Conservation (phyloP, 2,329 filamentous ascomycete genomes). For the Penicillium sp. region DNA sequence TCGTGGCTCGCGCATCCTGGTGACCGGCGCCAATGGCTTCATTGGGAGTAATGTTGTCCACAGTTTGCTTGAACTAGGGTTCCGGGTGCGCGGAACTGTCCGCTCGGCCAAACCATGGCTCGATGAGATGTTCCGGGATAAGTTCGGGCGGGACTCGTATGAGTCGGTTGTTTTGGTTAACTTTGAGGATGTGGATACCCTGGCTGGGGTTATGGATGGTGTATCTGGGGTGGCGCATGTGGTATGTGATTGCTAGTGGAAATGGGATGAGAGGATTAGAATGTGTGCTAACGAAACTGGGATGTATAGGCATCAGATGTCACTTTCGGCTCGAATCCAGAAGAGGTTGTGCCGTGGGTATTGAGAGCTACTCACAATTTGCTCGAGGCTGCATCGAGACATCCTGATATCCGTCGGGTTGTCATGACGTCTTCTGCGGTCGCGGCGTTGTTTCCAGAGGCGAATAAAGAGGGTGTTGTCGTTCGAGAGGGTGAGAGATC, state of each 20-base stretch:
- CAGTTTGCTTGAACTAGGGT: slow-evolving; percentile 43
- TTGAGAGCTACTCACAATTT: slow-evolving; percentile 13
- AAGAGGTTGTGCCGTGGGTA: slow-evolving; percentile 10
- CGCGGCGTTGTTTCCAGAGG: slow-evolving; percentile 6
- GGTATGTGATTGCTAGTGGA: not conserved
- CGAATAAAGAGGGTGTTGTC: slow-evolving; percentile 2
- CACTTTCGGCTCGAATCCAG: slow-evolving; percentile 12
- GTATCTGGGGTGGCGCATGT: slow-evolving; percentile 10
- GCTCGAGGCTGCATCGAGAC: slow-evolving; percentile 13
- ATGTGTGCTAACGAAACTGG: not conserved
- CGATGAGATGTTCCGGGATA: slow-evolving; percentile 26
- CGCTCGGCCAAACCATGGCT: slow-evolving; percentile 38
- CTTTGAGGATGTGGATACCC: slow-evolving; percentile 2
- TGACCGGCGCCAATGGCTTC: slow-evolving; percentile 49
- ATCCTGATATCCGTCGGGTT: slow-evolving; percentile 14
- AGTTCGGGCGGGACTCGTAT: slow-evolving; percentile 26
- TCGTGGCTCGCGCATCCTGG: slow-evolving; percentile 34
- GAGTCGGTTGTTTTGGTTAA: slow-evolving; percentile 22
- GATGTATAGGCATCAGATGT: slow-evolving; percentile 13
- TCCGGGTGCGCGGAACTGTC: slow-evolving; percentile 47
- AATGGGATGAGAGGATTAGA: not conserved
- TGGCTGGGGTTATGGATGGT: slow-evolving; percentile 25
- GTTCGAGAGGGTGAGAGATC: slow-evolving; percentile 16
- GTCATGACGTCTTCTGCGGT: slow-evolving; percentile 23
- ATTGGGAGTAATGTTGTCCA: slow-evolving; percentile 44